These are phyloP conservation scores for Lentinula edodes DNA, from an alignment of 768 basidiomycete genomes.

Conservation along the genomic window DNA sequence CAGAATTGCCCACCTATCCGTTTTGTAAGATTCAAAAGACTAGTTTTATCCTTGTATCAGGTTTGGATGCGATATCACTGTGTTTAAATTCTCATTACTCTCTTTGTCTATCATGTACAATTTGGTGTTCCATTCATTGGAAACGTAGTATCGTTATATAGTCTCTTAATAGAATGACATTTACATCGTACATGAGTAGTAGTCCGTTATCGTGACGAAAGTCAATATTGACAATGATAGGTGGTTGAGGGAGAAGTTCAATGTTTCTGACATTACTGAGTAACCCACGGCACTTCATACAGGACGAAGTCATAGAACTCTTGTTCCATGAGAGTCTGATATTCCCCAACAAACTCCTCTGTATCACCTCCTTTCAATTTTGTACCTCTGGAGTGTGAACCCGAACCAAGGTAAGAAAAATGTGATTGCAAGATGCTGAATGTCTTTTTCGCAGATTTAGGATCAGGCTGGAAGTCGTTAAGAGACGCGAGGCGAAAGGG, in stretches of 20 bases:
- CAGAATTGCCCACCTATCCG: too few relatives aligned
- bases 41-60: neutral
- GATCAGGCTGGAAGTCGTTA: constrained; percentile 62
- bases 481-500: neutral
- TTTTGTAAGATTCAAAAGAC: neutral
- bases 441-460: constrained; percentile 77
- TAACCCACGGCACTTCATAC: constrained; percentile 90
- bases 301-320: constrained; percentile 95
- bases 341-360: constrained; percentile 86
- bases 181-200: neutral
- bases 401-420: constrained; percentile 74
- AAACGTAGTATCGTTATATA: neutral
- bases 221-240: too few relatives aligned
- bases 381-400: constrained; percentile 55
- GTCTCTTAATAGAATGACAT: constrained; percentile 3
- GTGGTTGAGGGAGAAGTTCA: too few relatives aligned
- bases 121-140: neutral
- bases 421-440: constrained; percentile 68
- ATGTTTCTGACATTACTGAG: constrained; percentile 33
- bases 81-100: neutral
- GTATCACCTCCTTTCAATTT: constrained; percentile 38
- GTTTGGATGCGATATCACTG: constrained; percentile 3
- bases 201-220: too few relatives aligned
- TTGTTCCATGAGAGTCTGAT: constrained; percentile 87
- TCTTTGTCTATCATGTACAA: constrained; percentile 5